These are phyloP conservation scores for Kwoniella dejecticola DNA, from an alignment of 768 basidiomycete genomes.

Conservation along the genomic window DNA sequence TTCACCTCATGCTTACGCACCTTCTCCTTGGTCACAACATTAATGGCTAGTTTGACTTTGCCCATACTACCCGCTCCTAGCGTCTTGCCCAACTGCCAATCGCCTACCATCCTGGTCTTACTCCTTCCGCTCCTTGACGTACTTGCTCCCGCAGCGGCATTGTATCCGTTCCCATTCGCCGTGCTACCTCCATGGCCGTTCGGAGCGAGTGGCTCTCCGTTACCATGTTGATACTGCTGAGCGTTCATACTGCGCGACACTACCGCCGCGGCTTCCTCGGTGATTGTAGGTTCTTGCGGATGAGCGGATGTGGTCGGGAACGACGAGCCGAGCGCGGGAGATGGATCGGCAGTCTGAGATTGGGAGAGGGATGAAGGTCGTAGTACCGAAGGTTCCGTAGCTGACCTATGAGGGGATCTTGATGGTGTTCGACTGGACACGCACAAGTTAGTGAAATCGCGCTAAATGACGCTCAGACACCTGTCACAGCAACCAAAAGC, in stretches of 20 bases:
- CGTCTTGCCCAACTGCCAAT: constrained; percentile 95
- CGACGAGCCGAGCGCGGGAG: constrained; percentile 5
- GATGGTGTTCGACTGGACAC: constrained; percentile 35
- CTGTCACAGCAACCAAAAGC: constrained; percentile 4
- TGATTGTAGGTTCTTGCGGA: constrained; percentile 44
- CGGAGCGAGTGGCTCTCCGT: constrained; percentile 1
- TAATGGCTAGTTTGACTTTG: constrained; percentile 93
- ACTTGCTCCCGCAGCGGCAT: not conserved
- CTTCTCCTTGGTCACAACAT: constrained; percentile 87
- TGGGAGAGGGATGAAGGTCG: constrained; percentile 24
- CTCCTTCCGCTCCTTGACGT: constrained; percentile 16
- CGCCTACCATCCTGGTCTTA: constrained; percentile 69
- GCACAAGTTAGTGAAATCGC: not conserved
- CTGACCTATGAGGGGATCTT: constrained; percentile 34
- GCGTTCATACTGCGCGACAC: constrained; percentile 21
- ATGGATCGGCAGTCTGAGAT: constrained; percentile 10
- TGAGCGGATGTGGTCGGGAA: constrained; percentile 18
- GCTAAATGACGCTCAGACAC: constrained; percentile 3
- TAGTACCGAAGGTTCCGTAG: constrained; percentile 22
- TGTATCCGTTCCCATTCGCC: not conserved
- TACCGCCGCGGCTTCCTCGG: constrained; percentile 35
- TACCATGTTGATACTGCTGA: constrained; percentile 5
- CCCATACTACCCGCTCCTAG: constrained; percentile 98
- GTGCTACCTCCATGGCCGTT: not conserved
- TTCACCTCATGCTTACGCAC: constrained; percentile 59